Evolutionary conservation across 2,329 filamentous ascomycete species (phyloP), one percentile per base, ranked within the genome.

Genomic region (Ophiostoma fasciatum): DNA sequence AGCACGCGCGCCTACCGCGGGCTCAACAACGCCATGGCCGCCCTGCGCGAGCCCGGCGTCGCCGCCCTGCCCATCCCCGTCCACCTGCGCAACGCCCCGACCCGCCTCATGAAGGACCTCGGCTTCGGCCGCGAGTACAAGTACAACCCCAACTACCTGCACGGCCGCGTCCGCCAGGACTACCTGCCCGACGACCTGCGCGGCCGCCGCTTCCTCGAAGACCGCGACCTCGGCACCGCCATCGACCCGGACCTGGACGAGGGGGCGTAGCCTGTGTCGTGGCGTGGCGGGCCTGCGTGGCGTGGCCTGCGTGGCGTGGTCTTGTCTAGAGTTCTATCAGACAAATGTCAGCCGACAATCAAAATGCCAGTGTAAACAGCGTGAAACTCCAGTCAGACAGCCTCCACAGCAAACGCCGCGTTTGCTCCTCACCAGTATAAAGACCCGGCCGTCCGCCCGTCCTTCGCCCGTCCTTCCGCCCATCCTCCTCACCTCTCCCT

Each of bases 111-210:
- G 88, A 82, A 87, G 49, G 88, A 94, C 46, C 61, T 96, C 46
- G 88, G 84, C 0, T 93, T 85, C 51, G 87, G 87, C 1, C 78
- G 75, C 33, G 82, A 85, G 53, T 98, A 98, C 58, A 96, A 96
- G 57, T 96, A 98, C 51, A 93, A 93, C 46, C 90, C 90, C 0
- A 82, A 93, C 47, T 98, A 88, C 50, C 59, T 71, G 34, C 74
- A 87, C 42, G 90, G 90, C 0, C 72, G 62, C 46, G 88, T 96
- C 1, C 69, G 64, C 44, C 90, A 98, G 60, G 80, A 87, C 18
- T 98, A 96, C 56, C 57, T 98, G n/a, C 90, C 90, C 0, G 78
- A 83, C 10, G 70, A 71, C 37, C 56, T 98, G 7, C 54, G 63
- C 25, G 84, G 78, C 0, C 66, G 80, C 32, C 63, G 50, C 15